Conservation (phyloP, 768 basidiomycete species). For the Russula sp. region DNA sequence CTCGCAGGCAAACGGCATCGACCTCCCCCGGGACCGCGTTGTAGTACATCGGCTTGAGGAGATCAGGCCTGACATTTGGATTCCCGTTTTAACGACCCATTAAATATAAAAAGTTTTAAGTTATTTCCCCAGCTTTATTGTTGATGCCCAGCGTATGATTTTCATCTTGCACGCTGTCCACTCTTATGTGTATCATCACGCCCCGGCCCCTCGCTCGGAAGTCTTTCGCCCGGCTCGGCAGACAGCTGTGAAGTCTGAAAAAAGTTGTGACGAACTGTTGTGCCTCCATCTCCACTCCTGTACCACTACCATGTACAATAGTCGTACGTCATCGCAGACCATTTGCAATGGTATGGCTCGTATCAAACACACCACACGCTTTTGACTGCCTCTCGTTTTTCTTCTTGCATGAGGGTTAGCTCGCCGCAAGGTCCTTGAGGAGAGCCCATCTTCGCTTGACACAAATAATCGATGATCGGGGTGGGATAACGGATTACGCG, state of each 20-base stretch:
- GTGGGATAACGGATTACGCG: too few species aligned
- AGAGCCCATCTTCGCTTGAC: neutral
- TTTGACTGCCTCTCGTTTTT: neutral
- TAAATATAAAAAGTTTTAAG: constrained; percentile 10
- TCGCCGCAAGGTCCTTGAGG: too few species aligned
- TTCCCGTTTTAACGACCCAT: constrained; percentile 15
- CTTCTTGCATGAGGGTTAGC: constrained; percentile 2
- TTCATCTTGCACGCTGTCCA: neutral
- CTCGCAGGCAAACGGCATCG: constrained; percentile 15
- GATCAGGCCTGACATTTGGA: constrained; percentile 12
- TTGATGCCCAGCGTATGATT: neutral
- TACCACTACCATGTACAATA: constrained; percentile 13
- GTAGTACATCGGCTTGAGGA: constrained; percentile 21
- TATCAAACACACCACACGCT: neutral
- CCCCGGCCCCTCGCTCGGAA: neutral
- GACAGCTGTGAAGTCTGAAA: neutral
- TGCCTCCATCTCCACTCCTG: neutral
- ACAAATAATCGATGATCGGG: constrained; percentile 11
- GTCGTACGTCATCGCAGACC: constrained; percentile 16
- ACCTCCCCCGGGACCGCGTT: constrained; percentile 20
- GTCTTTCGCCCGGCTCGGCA: neutral
- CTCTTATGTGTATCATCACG: neutral
- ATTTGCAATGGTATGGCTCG: constrained; percentile 5
- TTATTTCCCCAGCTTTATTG: constrained; percentile 16
- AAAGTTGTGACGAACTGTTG: neutral